Evolutionary conservation across 192 early-diverging fungal genomes (phyloP), one percentile per base, ranked within the genome.

Genomic region (Lobosporangium transversale): DNA sequence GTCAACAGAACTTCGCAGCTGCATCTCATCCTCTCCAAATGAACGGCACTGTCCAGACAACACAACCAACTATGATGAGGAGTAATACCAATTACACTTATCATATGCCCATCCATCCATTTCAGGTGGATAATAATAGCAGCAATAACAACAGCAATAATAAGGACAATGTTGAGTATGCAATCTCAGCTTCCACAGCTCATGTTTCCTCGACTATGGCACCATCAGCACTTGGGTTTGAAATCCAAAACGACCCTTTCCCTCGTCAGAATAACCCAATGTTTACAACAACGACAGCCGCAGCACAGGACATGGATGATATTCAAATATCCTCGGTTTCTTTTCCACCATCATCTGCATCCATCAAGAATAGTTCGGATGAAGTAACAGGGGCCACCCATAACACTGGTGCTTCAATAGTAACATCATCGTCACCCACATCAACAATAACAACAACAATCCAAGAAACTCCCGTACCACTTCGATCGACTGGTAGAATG

Each of bases 241-340:
- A 62, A 0, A 26, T 57, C 17, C 54, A 40, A 3, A 66, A 43
- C 9, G 53, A 66, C 20, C 18, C 64, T 2, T 48, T 66, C 44
- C 35, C 47, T 32, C 31, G 42, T n/a, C 62, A 53, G 35, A 29
- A 18, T n/a, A 58, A 58, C 11, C 23, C 23, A 15, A 23, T 3
- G 43, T 37, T 31, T 55, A 23, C 21, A 1, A 30, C 56, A 43
- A 29, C 56, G 35, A 56, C n/a, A 21, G 35, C 23, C 29, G 27
- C 53, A 12, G 27, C 53, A 12, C 69, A 71, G 44, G 69, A 71
- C 10, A 71, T 71, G 69, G 69, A 71, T 43, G 69, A 71, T 27
- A 30, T 53, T 37, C 60, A 71, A 29, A 45, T n/a, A 21, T 47
- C 62, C 31, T 42, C 21, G 7, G 50, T 29, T 40, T 36, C 62